Percentiles rank a stretch among this genome's conserved stretches.
Conservation (phyloP, 1,284 basidiomycete species). For the Malassezia nana region DNA sequence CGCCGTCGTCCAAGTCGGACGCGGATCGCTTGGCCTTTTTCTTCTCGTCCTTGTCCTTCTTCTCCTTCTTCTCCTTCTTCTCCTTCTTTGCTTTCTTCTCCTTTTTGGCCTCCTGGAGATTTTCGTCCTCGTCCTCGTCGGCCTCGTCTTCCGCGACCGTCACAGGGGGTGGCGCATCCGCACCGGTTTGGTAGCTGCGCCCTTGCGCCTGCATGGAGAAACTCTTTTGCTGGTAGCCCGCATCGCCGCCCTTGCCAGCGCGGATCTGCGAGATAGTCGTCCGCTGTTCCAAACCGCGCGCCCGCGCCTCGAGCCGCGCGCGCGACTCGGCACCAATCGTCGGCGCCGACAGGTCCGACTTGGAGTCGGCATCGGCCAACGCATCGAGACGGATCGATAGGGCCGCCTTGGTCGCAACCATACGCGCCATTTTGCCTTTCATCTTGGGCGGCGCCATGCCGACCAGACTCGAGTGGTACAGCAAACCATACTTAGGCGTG, state of each 20-base stretch:
- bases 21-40: constrained; percentile 31
- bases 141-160: constrained; percentile 51
- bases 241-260: constrained; percentile 24
- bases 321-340: constrained; percentile 86
- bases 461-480: constrained; percentile 79
- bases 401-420: constrained; percentile 87
- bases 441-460: constrained; percentile 95
- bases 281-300: constrained; percentile 67
- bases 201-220: constrained; percentile 37
- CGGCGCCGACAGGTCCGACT: constrained; percentile 66
- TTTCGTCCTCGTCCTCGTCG: constrained; percentile 45
- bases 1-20: constrained; percentile 23
- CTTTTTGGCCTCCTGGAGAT: constrained; percentile 55
- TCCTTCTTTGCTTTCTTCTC: constrained; percentile 37
- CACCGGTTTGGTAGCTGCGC: constrained; percentile 39
- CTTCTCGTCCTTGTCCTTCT: constrained; percentile 33
- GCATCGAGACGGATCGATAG: constrained; percentile 94
- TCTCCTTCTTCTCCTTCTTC: constrained; percentile 26
- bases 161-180: constrained; percentile 30
- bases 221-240: constrained; percentile 42
- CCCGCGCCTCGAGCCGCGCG: constrained; percentile 83
- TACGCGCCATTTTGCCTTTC: constrained; percentile 99
- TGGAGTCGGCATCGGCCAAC: constrained; percentile 79
- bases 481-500: constrained; percentile 94
- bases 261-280: constrained; percentile 27